Evolutionary conservation across 768 basidiomycete species (phyloP).

Genomic region (Serendipita sp.): DNA sequence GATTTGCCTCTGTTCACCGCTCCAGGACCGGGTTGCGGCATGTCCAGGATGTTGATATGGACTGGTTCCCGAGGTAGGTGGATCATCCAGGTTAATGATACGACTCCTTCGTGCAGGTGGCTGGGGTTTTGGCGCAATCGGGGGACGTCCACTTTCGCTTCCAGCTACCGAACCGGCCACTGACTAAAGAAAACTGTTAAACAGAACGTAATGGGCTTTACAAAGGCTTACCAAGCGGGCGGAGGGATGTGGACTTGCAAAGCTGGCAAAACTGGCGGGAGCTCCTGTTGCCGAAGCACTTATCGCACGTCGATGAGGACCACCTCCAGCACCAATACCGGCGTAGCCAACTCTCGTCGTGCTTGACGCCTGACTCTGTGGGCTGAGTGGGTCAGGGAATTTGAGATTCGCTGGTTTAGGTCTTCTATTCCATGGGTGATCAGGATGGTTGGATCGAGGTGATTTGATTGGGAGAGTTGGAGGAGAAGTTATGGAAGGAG

Average conservation of each 20-base stretch:
- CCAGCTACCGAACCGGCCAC: background rate
- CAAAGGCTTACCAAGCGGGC: background rate
- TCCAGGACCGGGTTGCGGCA: background rate
- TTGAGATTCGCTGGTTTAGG: background rate
- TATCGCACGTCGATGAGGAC: background rate
- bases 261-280: background rate
- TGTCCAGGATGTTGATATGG: background rate
- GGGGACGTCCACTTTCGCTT: background rate
- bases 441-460: background rate
- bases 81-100: background rate
- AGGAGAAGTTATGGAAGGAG: background rate
- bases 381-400: background rate
- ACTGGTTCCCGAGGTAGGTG: background rate
- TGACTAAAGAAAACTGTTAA: background rate
- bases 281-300: background rate
- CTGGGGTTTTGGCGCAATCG: slow-evolving; percentile 1
- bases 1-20: slow-evolving; percentile 1
- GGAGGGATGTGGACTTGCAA: background rate
- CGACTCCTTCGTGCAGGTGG: background rate
- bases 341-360: background rate
- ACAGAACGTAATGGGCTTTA: background rate
- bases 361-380: background rate
- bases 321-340: slow-evolving; percentile 1
- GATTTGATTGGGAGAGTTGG: background rate
- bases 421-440: background rate